Percentiles rank a stretch among this genome's conserved stretches.
These are phyloP conservation scores for Meyerozyma elateridarum DNA, from an alignment of 1,139 yeast genomes.

Conservation along the genomic window DNA sequence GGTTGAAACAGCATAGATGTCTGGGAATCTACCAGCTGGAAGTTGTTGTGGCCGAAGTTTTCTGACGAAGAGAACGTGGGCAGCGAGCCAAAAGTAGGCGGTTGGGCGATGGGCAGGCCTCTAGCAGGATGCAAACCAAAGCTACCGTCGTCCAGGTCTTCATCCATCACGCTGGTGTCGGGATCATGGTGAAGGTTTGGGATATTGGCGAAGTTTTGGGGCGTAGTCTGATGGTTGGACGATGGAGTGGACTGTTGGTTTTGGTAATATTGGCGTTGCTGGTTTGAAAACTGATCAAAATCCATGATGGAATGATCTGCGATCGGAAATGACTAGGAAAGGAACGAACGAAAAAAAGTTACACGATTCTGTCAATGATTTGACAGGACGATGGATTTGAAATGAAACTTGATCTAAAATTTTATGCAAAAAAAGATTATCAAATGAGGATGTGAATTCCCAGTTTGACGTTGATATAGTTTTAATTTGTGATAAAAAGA, in stretches of 20 bases:
- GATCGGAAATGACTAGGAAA: slow-evolving; percentile 2
- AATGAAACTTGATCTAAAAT: too few relatives aligned
- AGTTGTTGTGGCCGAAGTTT: slow-evolving; percentile 19
- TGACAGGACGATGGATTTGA: too few relatives aligned
- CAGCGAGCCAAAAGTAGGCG: slow-evolving; percentile 15
- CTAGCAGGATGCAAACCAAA: not conserved
- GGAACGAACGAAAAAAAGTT: too few relatives aligned
- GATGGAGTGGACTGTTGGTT: too few relatives aligned
- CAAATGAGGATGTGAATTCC: too few relatives aligned
- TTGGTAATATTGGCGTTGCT: slow-evolving; percentile 11
- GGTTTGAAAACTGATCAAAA: slow-evolving; percentile 6
- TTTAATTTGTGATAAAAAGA: too few relatives aligned
- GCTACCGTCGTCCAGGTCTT: slow-evolving; percentile 20
- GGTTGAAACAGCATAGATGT: slow-evolving; percentile 36
- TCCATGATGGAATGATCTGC: slow-evolving; percentile 2
- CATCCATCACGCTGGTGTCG: slow-evolving; percentile 41
- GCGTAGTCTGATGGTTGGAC: too few relatives aligned
- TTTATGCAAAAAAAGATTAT: too few relatives aligned
- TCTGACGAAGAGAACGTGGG: slow-evolving; percentile 23
- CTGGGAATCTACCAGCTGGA: slow-evolving; percentile 36
- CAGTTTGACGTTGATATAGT: too few relatives aligned
- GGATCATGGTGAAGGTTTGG: slow-evolving; percentile 8
- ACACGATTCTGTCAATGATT: too few relatives aligned
- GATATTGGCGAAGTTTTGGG: too few relatives aligned
- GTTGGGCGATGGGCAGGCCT: slow-evolving; percentile 4